Base-by-base conservation (phyloP, 306 rosid genomes). In the Gleditsia sinensis region DNA sequence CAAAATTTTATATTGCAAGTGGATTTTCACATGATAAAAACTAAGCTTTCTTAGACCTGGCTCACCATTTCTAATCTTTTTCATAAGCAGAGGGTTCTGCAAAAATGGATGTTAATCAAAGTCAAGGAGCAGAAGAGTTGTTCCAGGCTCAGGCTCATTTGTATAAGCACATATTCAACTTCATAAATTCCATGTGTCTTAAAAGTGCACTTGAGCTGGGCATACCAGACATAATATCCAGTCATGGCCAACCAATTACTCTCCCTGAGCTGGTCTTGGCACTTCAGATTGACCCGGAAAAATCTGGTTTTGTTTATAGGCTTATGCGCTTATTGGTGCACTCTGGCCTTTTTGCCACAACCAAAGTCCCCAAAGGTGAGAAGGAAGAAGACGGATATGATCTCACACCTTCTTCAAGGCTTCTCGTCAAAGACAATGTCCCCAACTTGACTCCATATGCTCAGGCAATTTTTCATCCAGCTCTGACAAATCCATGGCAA, bases 321-420 rank as follows among this genome's bases (percentile, higher is more conserved):
- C 84, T 81, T 13, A 81, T 83, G 84, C 79, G 80, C 49, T 67
- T 78, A 6, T 63, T 86, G 69, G 80, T 75, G 23, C 87, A 81
- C 67, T 67, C 83, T 17, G 82, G 84, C 32, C 51, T 80, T 61
- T 83, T 81, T 69, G 45, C 30, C 5, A n/a, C 17, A 5, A 55
- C 66, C 28, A 67, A 74, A 73, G 43, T 80, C 46, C n/a, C 14
- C 2, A 37, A 34, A 33, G 43, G 21, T 43, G 63, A 48, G 11
- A 43, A 63, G 14, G 69, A 79, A 37, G 79, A 34, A 5, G 46
- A n/a, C 14, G 67, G 16, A 2, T 34, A 61, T 61, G 71, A 25
- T 43, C 39, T 66, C n/a, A 16, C 56, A 42, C 55, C 71, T 23
- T 43, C 24, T 27, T 66, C 46, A 10, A 34, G 46, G 67, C 48